Conservation (phyloP, 129 eudicot species). For the Flaveria trinervia region DNA sequence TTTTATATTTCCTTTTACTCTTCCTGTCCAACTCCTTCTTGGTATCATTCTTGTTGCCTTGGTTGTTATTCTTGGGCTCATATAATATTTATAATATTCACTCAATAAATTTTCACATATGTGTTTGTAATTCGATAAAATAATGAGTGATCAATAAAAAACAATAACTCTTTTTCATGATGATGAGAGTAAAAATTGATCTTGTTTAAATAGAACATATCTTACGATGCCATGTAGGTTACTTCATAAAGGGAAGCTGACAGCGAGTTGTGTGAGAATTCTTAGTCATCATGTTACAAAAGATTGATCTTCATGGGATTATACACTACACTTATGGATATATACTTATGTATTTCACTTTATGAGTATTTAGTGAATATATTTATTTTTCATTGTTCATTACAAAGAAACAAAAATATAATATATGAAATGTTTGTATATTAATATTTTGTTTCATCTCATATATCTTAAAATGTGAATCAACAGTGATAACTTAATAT, state of each 20-base stretch:
- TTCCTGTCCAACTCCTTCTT: neutral
- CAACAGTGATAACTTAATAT: neutral
- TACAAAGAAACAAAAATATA: neutral
- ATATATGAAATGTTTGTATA: neutral
- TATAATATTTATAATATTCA: neutral
- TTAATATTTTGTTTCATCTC: neutral
- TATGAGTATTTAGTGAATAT: neutral
- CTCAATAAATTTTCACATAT: neutral
- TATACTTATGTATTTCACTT: neutral
- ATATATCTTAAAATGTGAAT: neutral
- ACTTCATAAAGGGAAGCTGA: neutral
- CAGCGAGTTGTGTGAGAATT: neutral
- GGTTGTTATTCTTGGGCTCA: neutral
- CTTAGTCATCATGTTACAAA: no score
- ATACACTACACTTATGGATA: neutral
- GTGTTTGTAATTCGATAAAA: neutral
- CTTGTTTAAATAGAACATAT: neutral
- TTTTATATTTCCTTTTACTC: neutral
- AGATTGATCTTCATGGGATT: neutral
- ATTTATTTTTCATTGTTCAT: neutral
- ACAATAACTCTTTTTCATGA: neutral
- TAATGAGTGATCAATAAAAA: neutral
- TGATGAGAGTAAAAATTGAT: neutral
- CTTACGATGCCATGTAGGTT: neutral
- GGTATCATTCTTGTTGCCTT: neutral